phyloP scores from a whole-genome alignment of 2,329 filamentous ascomycete species.

The Monilinia laxa region DNA sequence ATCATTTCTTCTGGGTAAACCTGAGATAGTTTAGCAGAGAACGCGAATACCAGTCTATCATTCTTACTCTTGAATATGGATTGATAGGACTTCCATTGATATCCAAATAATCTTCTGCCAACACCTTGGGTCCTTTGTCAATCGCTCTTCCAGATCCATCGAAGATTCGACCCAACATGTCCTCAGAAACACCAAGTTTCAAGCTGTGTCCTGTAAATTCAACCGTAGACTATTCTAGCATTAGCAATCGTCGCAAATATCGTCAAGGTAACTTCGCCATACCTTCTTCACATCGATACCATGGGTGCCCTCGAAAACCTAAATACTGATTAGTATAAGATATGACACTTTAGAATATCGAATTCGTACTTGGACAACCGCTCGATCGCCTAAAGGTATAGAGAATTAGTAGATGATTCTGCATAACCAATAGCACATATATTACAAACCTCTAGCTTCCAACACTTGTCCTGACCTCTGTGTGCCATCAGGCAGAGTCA shows the following conservation, averaged over 20 bases:
- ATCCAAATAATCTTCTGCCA: slow-evolving; percentile 96
- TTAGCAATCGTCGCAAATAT: slow-evolving; percentile 25
- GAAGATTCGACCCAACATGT: slow-evolving; percentile 99
- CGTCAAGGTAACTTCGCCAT: slow-evolving; percentile 33
- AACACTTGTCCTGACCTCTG: slow-evolving; percentile 93
- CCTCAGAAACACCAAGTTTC: slow-evolving; percentile 98
- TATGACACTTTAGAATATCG: neutral
- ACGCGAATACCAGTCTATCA: slow-evolving; percentile 19
- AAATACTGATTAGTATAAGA: slow-evolving; percentile 38
- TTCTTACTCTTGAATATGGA: slow-evolving; percentile 87
- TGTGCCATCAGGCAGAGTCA: slow-evolving; percentile 94
- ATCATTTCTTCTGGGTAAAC: slow-evolving; percentile 99
- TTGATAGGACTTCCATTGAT: slow-evolving; percentile 99
- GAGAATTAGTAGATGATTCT: slow-evolving; percentile 27
- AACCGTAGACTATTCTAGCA: slow-evolving; percentile 73
- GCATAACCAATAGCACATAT: slow-evolving; percentile 18
- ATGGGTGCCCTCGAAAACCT: slow-evolving; percentile 96
- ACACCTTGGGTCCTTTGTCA: slow-evolving; percentile 97
- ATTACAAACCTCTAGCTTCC: slow-evolving; percentile 80
- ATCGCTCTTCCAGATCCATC: slow-evolving; percentile 97
- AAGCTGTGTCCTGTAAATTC: slow-evolving; percentile 96
- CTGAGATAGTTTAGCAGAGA: slow-evolving; percentile 46
- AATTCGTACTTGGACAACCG: slow-evolving; percentile 80
- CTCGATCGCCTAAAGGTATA: slow-evolving; percentile 69
- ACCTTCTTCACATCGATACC: slow-evolving; percentile 99